phyloP scores from a whole-genome alignment of 2,329 filamentous ascomycete genomes.

The Bipolaris gigantea region DNA sequence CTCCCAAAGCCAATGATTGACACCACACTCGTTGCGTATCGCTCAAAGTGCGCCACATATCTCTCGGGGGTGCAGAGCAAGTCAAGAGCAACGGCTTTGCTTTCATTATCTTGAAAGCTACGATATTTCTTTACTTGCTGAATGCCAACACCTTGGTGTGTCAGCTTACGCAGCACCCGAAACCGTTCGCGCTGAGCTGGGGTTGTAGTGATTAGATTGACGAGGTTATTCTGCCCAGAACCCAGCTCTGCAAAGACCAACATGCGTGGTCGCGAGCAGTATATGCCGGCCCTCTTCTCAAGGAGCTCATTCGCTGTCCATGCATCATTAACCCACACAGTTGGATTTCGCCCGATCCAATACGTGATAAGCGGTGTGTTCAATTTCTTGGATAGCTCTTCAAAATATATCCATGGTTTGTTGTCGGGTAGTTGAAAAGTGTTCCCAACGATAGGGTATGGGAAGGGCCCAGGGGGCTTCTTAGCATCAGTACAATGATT shows the following conservation, averaged over 20 bases:
- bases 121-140: constrained; percentile 60
- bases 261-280: constrained; percentile 54
- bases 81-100: constrained; percentile 55
- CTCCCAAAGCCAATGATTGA: constrained; percentile 61
- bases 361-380: constrained; percentile 57
- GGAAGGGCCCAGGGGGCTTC: constrained; percentile 59
- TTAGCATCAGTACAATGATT: neutral
- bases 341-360: constrained; percentile 53
- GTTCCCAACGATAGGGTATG: constrained; percentile 59
- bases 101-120: constrained; percentile 63
- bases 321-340: constrained; percentile 50
- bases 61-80: constrained; percentile 50
- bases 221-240: constrained; percentile 39
- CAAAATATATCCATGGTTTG: constrained; percentile 63
- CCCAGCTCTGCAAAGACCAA: constrained; percentile 50
- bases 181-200: constrained; percentile 36
- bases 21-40: constrained; percentile 58
- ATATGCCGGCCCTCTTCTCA: constrained; percentile 56
- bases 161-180: constrained; percentile 38
- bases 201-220: constrained; percentile 41
- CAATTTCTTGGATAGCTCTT: constrained; percentile 55
- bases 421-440: constrained; percentile 57
- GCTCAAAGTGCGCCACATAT: constrained; percentile 59
- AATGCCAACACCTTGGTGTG: constrained; percentile 41
- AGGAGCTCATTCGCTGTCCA: constrained; percentile 57